Percentiles rank a stretch among this genome's conserved stretches.
Conservation (phyloP, 441 rosid species). For the Flueggea neowawraea region DNA sequence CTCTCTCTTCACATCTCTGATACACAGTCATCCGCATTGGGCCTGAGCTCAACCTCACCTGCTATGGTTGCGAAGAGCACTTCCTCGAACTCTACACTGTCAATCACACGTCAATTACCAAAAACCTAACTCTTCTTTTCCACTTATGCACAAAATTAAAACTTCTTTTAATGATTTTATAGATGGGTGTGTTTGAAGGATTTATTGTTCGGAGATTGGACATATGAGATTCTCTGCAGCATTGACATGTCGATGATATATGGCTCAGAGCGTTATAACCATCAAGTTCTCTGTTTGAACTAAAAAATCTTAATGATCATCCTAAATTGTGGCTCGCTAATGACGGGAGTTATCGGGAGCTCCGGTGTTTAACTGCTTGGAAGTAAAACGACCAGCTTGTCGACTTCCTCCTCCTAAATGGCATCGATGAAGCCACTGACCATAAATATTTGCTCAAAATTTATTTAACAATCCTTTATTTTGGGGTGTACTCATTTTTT, state of each 20-base stretch:
- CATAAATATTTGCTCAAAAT: no score
- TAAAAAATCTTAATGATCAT: slow-evolving; percentile 80
- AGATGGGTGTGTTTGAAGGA: slow-evolving; percentile 98
- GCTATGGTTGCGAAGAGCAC: slow-evolving; percentile 98
- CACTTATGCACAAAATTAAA: no score
- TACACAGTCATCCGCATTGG: slow-evolving; percentile 87
- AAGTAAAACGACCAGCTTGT: slow-evolving; percentile 63
- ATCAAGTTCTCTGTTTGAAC: slow-evolving; percentile 87
- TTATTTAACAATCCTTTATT: no score
- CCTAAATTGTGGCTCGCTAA: slow-evolving; percentile 96
- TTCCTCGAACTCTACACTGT: slow-evolving; percentile 90
- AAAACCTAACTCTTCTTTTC: neutral
- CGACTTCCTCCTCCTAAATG: slow-evolving; percentile 74
- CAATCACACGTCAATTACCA: slow-evolving; percentile 55
- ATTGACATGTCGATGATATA: slow-evolving; percentile 88
- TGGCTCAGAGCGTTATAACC: slow-evolving; percentile 92
- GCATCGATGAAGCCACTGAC: slow-evolving; percentile 59
- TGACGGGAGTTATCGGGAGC: slow-evolving; percentile 88
- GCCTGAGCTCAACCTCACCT: slow-evolving; percentile 94
- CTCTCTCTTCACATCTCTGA: no score
- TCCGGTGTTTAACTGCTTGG: slow-evolving; percentile 93
- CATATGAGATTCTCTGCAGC: slow-evolving; percentile 85
- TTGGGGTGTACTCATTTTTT: no score
- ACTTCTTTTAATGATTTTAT: no score
- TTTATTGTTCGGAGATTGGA: slow-evolving; percentile 72